Percentiles rank a stretch among this genome's conserved stretches.
Conservation (phyloP, 1,139 yeast species). For the Kodamaea plutei region DNA sequence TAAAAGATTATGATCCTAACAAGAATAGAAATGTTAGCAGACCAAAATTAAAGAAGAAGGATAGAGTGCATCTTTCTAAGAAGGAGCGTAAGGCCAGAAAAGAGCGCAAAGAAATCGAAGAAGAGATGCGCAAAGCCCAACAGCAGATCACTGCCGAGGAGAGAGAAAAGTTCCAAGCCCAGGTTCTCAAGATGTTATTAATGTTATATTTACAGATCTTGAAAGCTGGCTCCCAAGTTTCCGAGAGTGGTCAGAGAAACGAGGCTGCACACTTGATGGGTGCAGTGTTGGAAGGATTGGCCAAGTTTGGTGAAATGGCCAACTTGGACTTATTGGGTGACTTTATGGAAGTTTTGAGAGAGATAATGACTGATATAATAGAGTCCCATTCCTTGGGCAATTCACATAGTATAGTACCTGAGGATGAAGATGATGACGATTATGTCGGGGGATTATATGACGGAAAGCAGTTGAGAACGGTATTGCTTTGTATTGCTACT, state of each 20-base stretch:
- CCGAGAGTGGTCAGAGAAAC: constrained; percentile 34
- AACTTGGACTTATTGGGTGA: constrained; percentile 91
- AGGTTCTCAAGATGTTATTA: constrained; percentile 69
- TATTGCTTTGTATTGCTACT: constrained; percentile 79
- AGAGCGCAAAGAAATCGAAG: constrained; percentile 82
- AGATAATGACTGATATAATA: constrained; percentile 54
- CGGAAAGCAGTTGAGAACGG: constrained; percentile 54
- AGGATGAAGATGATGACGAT: constrained; percentile 20
- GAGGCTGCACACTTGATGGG: constrained; percentile 63
- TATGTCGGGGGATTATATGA: constrained; percentile 29
- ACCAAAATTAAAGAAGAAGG: constrained; percentile 68
- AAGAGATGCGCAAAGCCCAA: constrained; percentile 84
- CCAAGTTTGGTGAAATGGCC: constrained; percentile 87
- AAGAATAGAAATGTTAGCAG: constrained; percentile 38
- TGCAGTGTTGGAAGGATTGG: constrained; percentile 84
- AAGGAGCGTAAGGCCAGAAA: constrained; percentile 83
- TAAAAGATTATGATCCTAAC: constrained; percentile 78
- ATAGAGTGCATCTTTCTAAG: constrained; percentile 83
- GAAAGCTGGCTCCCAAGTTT: constrained; percentile 38
- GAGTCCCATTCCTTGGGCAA: constrained; percentile 26
- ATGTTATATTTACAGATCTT: constrained; percentile 74
- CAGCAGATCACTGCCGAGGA: constrained; percentile 83
- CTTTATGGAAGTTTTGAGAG: constrained; percentile 81
- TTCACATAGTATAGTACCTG: constrained; percentile 6
- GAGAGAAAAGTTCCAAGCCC: constrained; percentile 80